phyloP scores from a whole-genome alignment of 352 stramenopile genomes.

The Globisporangium uncinulatum region DNA sequence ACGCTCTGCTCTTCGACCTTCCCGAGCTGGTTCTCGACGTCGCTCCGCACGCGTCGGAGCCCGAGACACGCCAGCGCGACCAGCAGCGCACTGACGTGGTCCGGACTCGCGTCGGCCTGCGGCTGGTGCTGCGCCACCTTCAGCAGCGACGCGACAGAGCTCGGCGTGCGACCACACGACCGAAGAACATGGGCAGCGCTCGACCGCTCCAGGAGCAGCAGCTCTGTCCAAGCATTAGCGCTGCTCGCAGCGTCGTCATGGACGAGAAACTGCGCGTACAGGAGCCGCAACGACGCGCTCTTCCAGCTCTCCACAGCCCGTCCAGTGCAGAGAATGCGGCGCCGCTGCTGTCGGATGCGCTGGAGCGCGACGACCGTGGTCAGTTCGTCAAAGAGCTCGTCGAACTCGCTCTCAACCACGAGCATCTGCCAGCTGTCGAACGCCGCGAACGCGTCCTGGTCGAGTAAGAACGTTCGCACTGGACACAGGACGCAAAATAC shows the following conservation, averaged over 20 bases:
- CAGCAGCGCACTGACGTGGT: slow-evolving; percentile 35
- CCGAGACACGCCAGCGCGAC: slow-evolving; percentile 55
- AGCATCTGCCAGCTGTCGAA: slow-evolving; percentile 63
- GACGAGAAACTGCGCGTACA: slow-evolving; percentile 52
- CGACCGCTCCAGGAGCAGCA: slow-evolving; percentile 33
- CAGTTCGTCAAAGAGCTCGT: slow-evolving; percentile 35
- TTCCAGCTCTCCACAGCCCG: slow-evolving; percentile 61
- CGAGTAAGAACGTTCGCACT: slow-evolving; percentile 43
- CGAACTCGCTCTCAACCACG: slow-evolving; percentile 67
- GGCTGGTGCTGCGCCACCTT: slow-evolving; percentile 23
- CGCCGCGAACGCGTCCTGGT: slow-evolving; percentile 38
- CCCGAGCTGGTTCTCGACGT: slow-evolving; percentile 71
- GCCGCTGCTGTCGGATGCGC: slow-evolving; percentile 37
- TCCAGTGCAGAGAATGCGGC: slow-evolving; percentile 56
- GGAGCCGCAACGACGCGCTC: slow-evolving; percentile 24
- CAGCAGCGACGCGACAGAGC: slow-evolving; percentile 30
- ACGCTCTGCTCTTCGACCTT: slow-evolving; percentile 83
- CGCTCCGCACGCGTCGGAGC: slow-evolving; percentile 60
- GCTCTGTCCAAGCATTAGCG: slow-evolving; percentile 16
- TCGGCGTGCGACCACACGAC: slow-evolving; percentile 39
- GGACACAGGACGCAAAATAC: slow-evolving; percentile 67
- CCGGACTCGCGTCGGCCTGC: slow-evolving; percentile 14
- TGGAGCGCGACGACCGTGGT: slow-evolving; percentile 33
- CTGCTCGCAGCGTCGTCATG: background rate
- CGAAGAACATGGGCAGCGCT: slow-evolving; percentile 38